A percentile compares a stretch with the other conserved stretches of the same genome.
Conservation (phyloP, 495 filamentous ascomycete species). For the Annulohypoxylon bovei region DNA sequence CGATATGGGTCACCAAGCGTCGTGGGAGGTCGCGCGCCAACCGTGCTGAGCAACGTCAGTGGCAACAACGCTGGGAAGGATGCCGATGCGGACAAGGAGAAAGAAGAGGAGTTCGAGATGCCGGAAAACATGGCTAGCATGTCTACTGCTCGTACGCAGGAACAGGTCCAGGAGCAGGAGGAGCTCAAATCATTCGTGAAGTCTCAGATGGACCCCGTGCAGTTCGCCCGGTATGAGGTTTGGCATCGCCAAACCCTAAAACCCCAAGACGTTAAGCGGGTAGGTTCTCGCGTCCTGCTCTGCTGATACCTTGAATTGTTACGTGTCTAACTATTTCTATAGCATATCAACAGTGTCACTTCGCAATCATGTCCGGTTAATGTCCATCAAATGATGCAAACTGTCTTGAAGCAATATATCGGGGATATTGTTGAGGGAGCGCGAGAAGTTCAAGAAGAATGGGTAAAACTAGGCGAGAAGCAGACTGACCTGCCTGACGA, state of each 20-base stretch:
- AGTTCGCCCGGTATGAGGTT: conserved; percentile 76
- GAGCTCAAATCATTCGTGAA: conserved; percentile 69
- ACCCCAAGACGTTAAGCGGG: conserved; percentile 60
- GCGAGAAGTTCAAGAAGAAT: conserved; percentile 80
- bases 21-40: conserved; percentile 60
- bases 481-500: conserved; percentile 55
- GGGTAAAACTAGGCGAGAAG: conserved; percentile 67
- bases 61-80: conserved; percentile 41
- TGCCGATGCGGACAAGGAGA: conserved; percentile 69
- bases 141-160: conserved; percentile 64
- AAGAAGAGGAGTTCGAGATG: conserved; percentile 72
- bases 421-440: conserved; percentile 86
- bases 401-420: conserved; percentile 84
- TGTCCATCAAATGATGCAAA: conserved; percentile 81
- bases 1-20: conserved; percentile 52
- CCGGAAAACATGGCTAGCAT: conserved; percentile 67
- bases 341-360: conserved; percentile 87
- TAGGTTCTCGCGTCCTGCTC: conserved; percentile 41
- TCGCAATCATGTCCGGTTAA: conserved; percentile 84
- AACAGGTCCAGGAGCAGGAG: conserved; percentile 76
- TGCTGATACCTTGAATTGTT: background rate
- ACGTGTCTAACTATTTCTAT: conserved; percentile 40
- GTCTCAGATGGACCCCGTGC: conserved; percentile 70
- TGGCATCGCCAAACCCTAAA: conserved; percentile 76
- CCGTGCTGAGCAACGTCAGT: conserved; percentile 58